Evolutionary conservation across 495 filamentous ascomycete genomes (phyloP), one percentile per base, ranked within the genome.

Genomic region (Annulohypoxylon bovei): DNA sequence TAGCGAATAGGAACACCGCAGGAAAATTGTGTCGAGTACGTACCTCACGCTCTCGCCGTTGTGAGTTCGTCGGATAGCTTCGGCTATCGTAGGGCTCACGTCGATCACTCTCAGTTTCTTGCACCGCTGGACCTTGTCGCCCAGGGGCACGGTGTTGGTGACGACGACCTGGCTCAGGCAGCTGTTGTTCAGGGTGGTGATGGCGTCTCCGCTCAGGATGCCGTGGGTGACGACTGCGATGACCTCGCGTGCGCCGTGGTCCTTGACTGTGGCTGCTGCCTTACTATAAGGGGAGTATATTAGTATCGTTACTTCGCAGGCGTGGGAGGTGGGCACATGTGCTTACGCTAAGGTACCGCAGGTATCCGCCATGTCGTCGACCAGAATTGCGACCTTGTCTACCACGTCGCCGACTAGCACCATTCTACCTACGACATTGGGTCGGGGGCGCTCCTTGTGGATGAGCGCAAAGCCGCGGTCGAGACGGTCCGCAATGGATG

Each of bases 401-500:
- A 81, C 80, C 33, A 90, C 86, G 66, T 88, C 87, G 40, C 88
- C 88, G 60, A 89, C 89, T 25, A 93, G 87, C 22, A 97, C 94
- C 95, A 99, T 99, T 73, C 92, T 92, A 20, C 91, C 93, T 68
- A 98, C 95, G 79, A 97, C 95, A 78, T 97, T 98, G 57, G 95
- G 95, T 22, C 94, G 88, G 0, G 94, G 91, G 58, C 95, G 93
- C 81, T 98, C 95, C 82, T 98, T 98, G 88, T 98, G 95, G 76
- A 99, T 99, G 32, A 99, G 89, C n/a, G 95, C 95, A 80, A 99
- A 99, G 70, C 91, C 92, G 57, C 94, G 89, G 76, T 98, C 93
- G 49, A 99, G 88, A 22, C 93, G 91, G 78, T 98, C 96, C 58
- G 95, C 95, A 62, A 98, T 97, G 7, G 90, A 93, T n/a, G 95